Evolutionary conservation across 352 stramenopile species (phyloP).

Genomic region (Globisporangium rhizosaccharum): DNA sequence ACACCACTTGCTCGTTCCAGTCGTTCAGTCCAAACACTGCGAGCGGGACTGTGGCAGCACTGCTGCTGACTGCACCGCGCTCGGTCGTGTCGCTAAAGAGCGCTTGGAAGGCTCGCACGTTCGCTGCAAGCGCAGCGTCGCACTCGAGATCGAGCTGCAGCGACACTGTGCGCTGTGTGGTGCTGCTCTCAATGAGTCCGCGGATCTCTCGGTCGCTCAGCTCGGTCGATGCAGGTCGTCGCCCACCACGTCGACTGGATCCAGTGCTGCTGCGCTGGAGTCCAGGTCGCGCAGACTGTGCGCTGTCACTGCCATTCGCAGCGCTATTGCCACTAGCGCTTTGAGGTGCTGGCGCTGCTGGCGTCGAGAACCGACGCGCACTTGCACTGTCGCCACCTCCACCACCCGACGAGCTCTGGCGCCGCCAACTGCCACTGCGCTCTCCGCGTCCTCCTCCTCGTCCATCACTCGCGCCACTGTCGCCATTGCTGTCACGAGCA

Average conservation of each 20-base stretch:
- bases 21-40: conserved; percentile 43
- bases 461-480: neutral
- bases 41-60: conserved; percentile 20
- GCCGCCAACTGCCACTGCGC: neutral
- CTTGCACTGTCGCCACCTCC: neutral
- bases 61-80: neutral
- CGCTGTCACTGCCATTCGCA: neutral
- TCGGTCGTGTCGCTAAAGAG: neutral
- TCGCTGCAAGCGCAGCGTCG: neutral
- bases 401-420: conserved; percentile 2
- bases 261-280: neutral
- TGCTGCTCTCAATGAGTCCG: conserved; percentile 8
- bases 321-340: neutral
- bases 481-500: neutral
- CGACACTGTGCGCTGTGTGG: conserved; percentile 6
- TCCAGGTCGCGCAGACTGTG: neutral
- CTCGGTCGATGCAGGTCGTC: conserved; percentile 2
- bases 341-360: too few species aligned
- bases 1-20: conserved; percentile 41
- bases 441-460: too few species aligned
- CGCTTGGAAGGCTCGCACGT: conserved; percentile 2
- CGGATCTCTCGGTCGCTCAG: conserved; percentile 14
- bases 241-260: neutral
- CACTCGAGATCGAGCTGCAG: conserved; percentile 5
- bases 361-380: too few species aligned